Conservation (phyloP, 2,329 filamentous ascomycete species). For the Gyromitra esculenta region DNA sequence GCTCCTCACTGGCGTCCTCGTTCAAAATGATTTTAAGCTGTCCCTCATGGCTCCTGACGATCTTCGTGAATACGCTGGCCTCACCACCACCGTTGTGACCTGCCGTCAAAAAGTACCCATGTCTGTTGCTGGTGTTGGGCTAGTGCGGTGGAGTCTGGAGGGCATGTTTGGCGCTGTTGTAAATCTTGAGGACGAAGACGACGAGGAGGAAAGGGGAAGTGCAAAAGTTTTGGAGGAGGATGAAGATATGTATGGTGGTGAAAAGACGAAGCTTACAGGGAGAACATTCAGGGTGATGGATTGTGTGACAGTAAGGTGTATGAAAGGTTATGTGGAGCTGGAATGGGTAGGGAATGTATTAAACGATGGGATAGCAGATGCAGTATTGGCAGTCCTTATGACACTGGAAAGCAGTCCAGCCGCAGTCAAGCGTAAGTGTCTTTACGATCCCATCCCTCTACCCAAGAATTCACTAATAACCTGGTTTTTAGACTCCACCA, state of each 20-base stretch:
- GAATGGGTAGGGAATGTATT: slow-evolving; percentile 99
- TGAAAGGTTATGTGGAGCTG: slow-evolving; percentile 82
- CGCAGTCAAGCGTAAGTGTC: slow-evolving; percentile 81
- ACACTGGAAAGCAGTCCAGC: slow-evolving; percentile 94
- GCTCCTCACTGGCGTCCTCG: slow-evolving; percentile 87
- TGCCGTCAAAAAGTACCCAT: slow-evolving; percentile 92
- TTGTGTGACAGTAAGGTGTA: slow-evolving; percentile 83
- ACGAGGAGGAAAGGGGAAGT: slow-evolving; percentile 61
- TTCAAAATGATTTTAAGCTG: slow-evolving; percentile 97
- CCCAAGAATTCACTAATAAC: slow-evolving; percentile 43
- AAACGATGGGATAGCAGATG: slow-evolving; percentile 97
- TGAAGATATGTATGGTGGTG: slow-evolving; percentile 64
- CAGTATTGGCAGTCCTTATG: slow-evolving; percentile 90
- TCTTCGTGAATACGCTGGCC: slow-evolving; percentile 92
- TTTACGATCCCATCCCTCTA: slow-evolving; percentile 11
- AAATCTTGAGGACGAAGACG: slow-evolving; percentile 60
- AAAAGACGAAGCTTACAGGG: slow-evolving; percentile 56
- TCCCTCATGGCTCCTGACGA: slow-evolving; percentile 97
- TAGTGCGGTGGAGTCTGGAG: slow-evolving; percentile 93
- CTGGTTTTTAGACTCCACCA: slow-evolving; percentile 67
- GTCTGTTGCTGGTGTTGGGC: slow-evolving; percentile 85
- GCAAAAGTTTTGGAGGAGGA: slow-evolving; percentile 59
- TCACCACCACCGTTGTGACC: slow-evolving; percentile 91
- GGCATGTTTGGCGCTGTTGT: slow-evolving; percentile 91
- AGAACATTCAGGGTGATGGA: slow-evolving; percentile 81